Base-by-base conservation (phyloP, 2,329 filamentous ascomycete genomes). In the Neurospora crassa region DNA sequence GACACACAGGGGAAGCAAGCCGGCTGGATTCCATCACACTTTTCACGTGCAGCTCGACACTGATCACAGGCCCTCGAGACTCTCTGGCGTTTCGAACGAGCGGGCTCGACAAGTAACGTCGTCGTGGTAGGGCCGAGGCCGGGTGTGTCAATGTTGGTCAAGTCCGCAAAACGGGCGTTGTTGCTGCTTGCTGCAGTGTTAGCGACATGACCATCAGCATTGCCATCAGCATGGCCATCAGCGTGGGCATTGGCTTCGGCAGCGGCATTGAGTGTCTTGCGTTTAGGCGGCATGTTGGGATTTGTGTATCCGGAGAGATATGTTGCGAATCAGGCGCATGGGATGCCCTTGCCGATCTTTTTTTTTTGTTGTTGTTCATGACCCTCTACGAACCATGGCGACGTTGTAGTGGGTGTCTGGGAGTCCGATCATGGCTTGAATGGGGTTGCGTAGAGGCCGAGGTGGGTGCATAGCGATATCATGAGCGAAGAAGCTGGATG, bases 31-130 rank as follows among this genome's bases (percentile, higher is more conserved):
- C 91, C 91, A 76, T 93, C 90, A 79, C 91, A 93, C 77, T 91
- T 92, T 79, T 92, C 90, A 73, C 90, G 86, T 69, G 88, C 88
- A 16, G 84, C 84, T 67, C 90, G 86, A 77, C 90, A 92, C 74
- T 88, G 88, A 76, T 92, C 89, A 79, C 90, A 92, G 42, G 90
- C 90, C 73, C 89, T 83, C 40, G 89, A 91, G 8, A 91, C 89
- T 72, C 90, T 83, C 75, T 89, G 89, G 53, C 89, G 84, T 79
- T 91, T 91, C 74, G 79, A 76, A 42, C 81, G 81, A 47, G 78
- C 75, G 37, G 78, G 73, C 14, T 69, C 70, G 69, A 67, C 70
- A 18, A 68, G 45, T 12, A 71, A 69, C n/a, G 69, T n/a, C n/a
- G 69, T n/a, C 37, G 72, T 69, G 68, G 69, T 41, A 34, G 73